Conservation (phyloP, 1,284 basidiomycete species). For the Exsudoporus floridanus region DNA sequence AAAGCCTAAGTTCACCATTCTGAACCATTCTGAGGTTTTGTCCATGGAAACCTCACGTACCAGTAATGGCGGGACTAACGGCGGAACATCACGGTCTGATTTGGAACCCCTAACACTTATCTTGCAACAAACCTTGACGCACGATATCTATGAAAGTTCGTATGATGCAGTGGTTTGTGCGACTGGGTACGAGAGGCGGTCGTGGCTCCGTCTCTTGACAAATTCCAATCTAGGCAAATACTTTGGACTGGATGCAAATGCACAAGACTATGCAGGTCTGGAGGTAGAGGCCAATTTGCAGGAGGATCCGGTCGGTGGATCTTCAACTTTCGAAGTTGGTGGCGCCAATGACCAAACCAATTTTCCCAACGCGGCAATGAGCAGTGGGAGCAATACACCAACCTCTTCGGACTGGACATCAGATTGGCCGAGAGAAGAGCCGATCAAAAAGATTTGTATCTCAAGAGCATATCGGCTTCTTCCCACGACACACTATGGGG, state of each 20-base stretch:
- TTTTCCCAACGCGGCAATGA: slow-evolving; percentile 9
- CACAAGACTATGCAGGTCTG: slow-evolving; percentile 22
- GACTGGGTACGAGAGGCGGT: slow-evolving; percentile 56
- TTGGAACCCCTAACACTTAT: slow-evolving; percentile 35
- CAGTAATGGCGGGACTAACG: background rate
- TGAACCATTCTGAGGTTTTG: slow-evolving; percentile 41
- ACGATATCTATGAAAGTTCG: slow-evolving; percentile 32
- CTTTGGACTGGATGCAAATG: slow-evolving; percentile 39
- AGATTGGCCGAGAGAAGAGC: slow-evolving; percentile 13
- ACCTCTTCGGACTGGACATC: slow-evolving; percentile 32
- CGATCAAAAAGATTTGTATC: slow-evolving; percentile 40
- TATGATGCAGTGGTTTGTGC: slow-evolving; percentile 58
- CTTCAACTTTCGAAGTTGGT: slow-evolving; percentile 2
- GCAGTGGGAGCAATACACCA: slow-evolving; percentile 30
- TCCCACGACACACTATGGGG: slow-evolving; percentile 20
- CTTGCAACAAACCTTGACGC: slow-evolving; percentile 41
- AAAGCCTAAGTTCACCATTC: slow-evolving; percentile 40
- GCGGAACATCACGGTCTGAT: slow-evolving; percentile 7
- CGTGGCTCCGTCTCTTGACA: slow-evolving; percentile 48
- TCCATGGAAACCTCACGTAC: slow-evolving; percentile 31
- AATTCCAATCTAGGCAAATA: slow-evolving; percentile 44
- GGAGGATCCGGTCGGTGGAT: background rate
- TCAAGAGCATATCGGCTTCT: slow-evolving; percentile 49
- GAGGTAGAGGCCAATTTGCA: slow-evolving; percentile 6
- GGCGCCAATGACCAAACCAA: background rate